Base-by-base conservation (phyloP, 495 filamentous ascomycete genomes). In the Trichocladium antarcticum region DNA sequence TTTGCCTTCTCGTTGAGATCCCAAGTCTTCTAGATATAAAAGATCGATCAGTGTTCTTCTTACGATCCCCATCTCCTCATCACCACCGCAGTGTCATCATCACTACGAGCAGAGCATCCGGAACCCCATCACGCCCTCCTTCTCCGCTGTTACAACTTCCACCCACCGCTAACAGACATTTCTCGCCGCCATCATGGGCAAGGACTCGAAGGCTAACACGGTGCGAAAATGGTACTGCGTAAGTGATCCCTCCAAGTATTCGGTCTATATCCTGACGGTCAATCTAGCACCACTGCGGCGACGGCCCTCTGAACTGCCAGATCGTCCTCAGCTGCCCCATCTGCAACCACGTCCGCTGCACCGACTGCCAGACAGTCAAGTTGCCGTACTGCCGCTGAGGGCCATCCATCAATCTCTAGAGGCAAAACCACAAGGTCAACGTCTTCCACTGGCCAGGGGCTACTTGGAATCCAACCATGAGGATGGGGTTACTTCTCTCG, bases 211-310 rank as follows among this genome's bases (percentile, higher is more conserved):
- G 32, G 11, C 5, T 7, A 41, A 46, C 45, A 7, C 12, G 6
- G 21, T 21, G n/a, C 14, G 5, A 7, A 37, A 9, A 22, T 53
- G 50, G 50, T 53, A 47, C 17, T 53, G 50, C 40, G 50, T 53
- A 42, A 38, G 50, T 24, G 11, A 21, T 17, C 1, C 5, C 15
- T 14, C 5, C 6, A 20, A 14, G 6, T 0, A 14, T 2, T n/a
- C 0, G 34, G 22, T 15, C 6, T 17, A 4, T 14, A 16, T 2
- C 6, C 38, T 32, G 22, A 47, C 12, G 15, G 9, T 27, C 10
- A 6, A 34, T 24, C 10, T 16, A 53, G 50, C 31, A 53, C 20
- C 0, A 29, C 34, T 53, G 50, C 44, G 12, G 7, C 5, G n/a
- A 47, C 24, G 50, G 50, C 3, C 50, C 50, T 5, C 27, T 42